These are phyloP conservation scores for Whalleya microplaca DNA, from an alignment of 2,329 filamentous ascomycete species.

Conservation along the genomic window DNA sequence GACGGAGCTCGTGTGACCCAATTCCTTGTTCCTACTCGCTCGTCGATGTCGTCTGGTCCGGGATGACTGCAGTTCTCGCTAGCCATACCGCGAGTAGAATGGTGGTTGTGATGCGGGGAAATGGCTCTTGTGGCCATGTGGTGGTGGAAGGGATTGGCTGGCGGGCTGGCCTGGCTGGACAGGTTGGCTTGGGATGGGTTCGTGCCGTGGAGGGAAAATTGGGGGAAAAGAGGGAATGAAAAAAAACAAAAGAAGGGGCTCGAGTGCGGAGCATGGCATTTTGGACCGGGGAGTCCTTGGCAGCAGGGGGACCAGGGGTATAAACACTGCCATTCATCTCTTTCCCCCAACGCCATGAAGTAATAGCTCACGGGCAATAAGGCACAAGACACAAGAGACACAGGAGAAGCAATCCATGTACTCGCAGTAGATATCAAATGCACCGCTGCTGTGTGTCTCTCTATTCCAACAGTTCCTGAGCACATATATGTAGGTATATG, in stretches of 20 bases:
- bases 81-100: neutral
- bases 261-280: neutral
- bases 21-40: neutral
- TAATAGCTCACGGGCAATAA: too few relatives aligned
- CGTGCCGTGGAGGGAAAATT: neutral
- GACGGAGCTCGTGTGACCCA: neutral
- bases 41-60: neutral
- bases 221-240: neutral
- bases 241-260: neutral
- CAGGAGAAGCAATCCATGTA: too few relatives aligned
- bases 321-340: too few relatives aligned
- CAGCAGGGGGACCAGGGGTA: neutral
- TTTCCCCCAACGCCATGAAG: too few relatives aligned
- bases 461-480: too few relatives aligned
- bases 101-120: neutral
- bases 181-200: neutral
- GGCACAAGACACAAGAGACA: too few relatives aligned
- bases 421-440: too few relatives aligned
- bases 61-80: neutral
- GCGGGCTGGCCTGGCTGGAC: too few relatives aligned
- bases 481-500: too few relatives aligned
- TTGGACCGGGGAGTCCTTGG: neutral
- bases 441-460: too few relatives aligned
- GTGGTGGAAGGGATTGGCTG: neutral
- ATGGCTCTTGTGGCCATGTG: neutral